A percentile compares a stretch with the other conserved stretches of the same genome.
Evolutionary conservation across 2,329 filamentous ascomycete species (phyloP).

Genomic region (Talaromyces sp.): DNA sequence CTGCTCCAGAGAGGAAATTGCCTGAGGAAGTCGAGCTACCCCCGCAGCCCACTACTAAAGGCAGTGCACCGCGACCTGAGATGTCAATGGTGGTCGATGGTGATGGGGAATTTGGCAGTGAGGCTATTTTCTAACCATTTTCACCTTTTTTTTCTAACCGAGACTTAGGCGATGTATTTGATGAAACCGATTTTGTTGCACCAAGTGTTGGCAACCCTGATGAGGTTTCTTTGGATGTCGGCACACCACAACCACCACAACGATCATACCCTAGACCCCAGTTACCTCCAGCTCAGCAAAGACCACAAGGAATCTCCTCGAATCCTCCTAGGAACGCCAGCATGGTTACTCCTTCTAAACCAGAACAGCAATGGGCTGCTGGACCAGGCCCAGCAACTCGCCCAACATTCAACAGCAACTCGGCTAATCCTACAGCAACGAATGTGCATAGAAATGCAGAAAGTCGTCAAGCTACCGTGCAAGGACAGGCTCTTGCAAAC

Average conservation of each 20-base stretch:
- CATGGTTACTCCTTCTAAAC: conserved; percentile 35
- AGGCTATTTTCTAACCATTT: conserved; percentile 9
- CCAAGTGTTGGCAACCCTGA: conserved; percentile 67
- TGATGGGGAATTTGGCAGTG: conserved; percentile 41
- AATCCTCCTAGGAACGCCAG: conserved; percentile 18
- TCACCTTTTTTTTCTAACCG: background rate
- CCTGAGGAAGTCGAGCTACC: conserved; percentile 47
- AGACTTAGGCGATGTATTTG: conserved; percentile 56
- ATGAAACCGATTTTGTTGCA: conserved; percentile 71
- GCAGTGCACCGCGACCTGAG: conserved; percentile 19
- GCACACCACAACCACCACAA: conserved; percentile 20
- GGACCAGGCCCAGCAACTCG: conserved; percentile 17
- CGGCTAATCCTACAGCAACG: background rate
- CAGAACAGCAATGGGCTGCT: conserved; percentile 25
- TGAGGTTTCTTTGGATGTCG: conserved; percentile 58
- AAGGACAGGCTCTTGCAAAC: conserved; percentile 1
- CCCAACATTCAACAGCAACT: conserved; percentile 12
- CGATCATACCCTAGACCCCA: conserved; percentile 17
- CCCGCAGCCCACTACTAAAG: conserved; percentile 23
- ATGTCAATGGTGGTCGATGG: conserved; percentile 26
- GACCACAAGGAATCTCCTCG: conserved; percentile 16
- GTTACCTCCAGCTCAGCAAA: conserved; percentile 15
- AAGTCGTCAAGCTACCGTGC: conserved; percentile 1
- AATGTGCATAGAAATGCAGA: background rate
- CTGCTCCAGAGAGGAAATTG: conserved; percentile 27